These are phyloP conservation scores for Hypoxylon sp. DNA, from an alignment of 2,329 filamentous ascomycete species.

Conservation along the genomic window DNA sequence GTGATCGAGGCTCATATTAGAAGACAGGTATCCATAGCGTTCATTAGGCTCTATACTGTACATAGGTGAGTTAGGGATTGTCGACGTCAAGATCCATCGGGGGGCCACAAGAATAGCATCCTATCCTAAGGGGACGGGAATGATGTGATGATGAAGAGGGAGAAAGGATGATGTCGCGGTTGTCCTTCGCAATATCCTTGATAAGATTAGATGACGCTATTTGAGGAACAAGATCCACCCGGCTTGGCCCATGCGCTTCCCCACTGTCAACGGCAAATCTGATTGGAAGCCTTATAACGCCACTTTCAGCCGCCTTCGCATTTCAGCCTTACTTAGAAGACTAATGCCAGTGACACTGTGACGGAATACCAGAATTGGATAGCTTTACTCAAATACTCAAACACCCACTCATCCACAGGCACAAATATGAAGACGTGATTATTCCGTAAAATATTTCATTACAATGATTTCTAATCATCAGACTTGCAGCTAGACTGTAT, in stretches of 20 bases:
- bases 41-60: constrained; percentile 26
- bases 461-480: constrained; percentile 18
- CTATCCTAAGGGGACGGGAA: constrained; percentile 1
- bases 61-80: constrained; percentile 10
- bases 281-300: constrained; percentile 19
- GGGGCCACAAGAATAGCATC: constrained; percentile 7
- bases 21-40: constrained; percentile 39
- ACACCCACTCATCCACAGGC: not conserved
- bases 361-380: no score
- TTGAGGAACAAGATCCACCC: constrained; percentile 12
- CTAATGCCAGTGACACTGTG: no score
- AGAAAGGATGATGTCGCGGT: constrained; percentile 21
- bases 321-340: constrained; percentile 7
- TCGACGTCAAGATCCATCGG: constrained; percentile 21
- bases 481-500: constrained; percentile 3
- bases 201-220: constrained; percentile 30
- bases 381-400: no score
- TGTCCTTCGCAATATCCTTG: constrained; percentile 8
- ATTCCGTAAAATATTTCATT: constrained; percentile 11
- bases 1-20: constrained; percentile 42
- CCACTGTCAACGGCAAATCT: not conserved
- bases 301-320: constrained; percentile 2
- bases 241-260: constrained; percentile 7
- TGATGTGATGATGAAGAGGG: not conserved
- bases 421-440: not conserved